Evolutionary conservation across 768 basidiomycete species (phyloP).

Genomic region (Auricularia sp.): DNA sequence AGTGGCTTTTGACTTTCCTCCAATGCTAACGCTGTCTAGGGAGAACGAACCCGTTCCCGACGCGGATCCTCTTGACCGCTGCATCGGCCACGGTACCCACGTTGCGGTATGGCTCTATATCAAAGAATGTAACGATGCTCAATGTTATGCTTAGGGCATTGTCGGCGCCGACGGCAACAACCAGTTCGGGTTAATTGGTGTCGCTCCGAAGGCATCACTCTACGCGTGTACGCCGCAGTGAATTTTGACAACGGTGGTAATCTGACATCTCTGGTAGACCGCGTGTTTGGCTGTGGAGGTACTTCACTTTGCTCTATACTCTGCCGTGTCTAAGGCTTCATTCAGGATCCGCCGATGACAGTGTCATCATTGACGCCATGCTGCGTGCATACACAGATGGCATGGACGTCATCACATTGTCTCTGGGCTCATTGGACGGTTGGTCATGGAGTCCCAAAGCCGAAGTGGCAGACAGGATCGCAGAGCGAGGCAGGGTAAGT

Average conservation of each 20-base stretch:
- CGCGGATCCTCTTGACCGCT: conserved; percentile 24
- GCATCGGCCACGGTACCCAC: conserved; percentile 41
- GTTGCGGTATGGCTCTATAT: conserved; percentile 26
- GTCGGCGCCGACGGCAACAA: conserved; percentile 54
- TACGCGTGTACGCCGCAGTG: conserved; percentile 22
- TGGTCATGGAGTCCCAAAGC: conserved; percentile 49
- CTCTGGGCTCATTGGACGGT: conserved; percentile 51
- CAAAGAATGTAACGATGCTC: neutral
- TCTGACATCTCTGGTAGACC: conserved; percentile 16
- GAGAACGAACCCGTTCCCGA: neutral
- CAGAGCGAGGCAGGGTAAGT: conserved; percentile 35
- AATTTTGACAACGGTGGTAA: neutral
- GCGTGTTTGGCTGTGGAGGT: conserved; percentile 61
- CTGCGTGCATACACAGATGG: conserved; percentile 42
- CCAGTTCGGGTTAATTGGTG: conserved; percentile 56
- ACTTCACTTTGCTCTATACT: neutral
- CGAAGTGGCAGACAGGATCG: conserved; percentile 51
- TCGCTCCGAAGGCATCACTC: conserved; percentile 51
- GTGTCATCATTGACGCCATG: conserved; percentile 41
- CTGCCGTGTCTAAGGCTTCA: conserved; percentile 2
- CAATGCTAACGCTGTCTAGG: too few relatives aligned
- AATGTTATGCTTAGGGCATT: conserved; percentile 12
- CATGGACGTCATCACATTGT: conserved; percentile 54
- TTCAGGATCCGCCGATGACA: conserved; percentile 18
- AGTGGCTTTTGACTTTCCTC: too few relatives aligned